phyloP scores from a whole-genome alignment of 1,139 yeast species.

The Meyerozyma elateridarum region DNA sequence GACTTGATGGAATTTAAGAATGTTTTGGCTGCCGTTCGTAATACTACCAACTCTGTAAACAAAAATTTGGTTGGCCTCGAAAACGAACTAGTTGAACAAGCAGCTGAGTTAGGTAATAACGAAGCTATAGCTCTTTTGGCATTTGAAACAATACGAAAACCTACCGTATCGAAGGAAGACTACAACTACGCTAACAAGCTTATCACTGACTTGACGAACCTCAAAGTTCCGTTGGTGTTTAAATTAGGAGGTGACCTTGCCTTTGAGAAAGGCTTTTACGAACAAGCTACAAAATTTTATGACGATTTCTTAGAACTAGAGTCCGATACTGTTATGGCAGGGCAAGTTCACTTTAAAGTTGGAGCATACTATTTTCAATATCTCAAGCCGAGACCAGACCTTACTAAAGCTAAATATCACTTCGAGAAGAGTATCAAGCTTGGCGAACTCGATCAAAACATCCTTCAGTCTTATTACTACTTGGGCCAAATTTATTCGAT shows the following conservation, averaged over 20 bases:
- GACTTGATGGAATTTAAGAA: constrained; percentile 69
- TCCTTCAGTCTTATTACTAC: constrained; percentile 69
- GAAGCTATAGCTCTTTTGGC: constrained; percentile 76
- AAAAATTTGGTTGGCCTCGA: constrained; percentile 56
- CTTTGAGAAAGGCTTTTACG: constrained; percentile 36
- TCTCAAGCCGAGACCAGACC: constrained; percentile 38
- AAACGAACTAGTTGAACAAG: constrained; percentile 65
- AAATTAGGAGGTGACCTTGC: constrained; percentile 75
- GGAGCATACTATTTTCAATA: constrained; percentile 58
- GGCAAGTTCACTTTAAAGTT: constrained; percentile 68
- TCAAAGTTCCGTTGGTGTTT: constrained; percentile 64
- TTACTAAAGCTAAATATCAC: constrained; percentile 47
- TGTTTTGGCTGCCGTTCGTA: constrained; percentile 59
- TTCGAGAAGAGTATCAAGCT: constrained; percentile 58
- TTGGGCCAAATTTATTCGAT: constrained; percentile 65
- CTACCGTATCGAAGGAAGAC: constrained; percentile 45
- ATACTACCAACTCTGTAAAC: constrained; percentile 55
- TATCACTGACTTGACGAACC: constrained; percentile 54
- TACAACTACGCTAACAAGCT: constrained; percentile 56
- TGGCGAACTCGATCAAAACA: constrained; percentile 52
- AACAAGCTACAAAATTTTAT: constrained; percentile 59
- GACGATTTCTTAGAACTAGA: constrained; percentile 53
- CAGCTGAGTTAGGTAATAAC: constrained; percentile 78
- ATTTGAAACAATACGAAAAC: constrained; percentile 48
- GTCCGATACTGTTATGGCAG: constrained; percentile 52